Conservation (phyloP, 176 grass and related monocot genomes). For the Zea mays region Zm-B73-REFERENCE-NAM-5.0 NC_050097.1:186703501-186704000, state of each 20-base stretch:
- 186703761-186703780: neutral
- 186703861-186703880: neutral
- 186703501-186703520: neutral
- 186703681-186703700: neutral
- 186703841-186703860: neutral
- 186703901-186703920: neutral
- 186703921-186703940: neutral
- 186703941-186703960: neutral
- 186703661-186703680: neutral
- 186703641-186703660: neutral
- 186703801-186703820: no score
- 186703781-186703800: neutral
- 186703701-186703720: neutral
- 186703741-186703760: neutral
- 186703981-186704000: neutral
- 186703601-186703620: neutral
- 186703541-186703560: neutral
- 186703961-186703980: neutral
- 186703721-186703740: neutral
- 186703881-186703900: neutral
- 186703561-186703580: slow-evolving; percentile 3
- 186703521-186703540: neutral
- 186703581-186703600: neutral
- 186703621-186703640: neutral
- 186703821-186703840: neutral